Conservation (phyloP, 768 basidiomycete genomes). For the Pleurotus cornucopiae region DNA sequence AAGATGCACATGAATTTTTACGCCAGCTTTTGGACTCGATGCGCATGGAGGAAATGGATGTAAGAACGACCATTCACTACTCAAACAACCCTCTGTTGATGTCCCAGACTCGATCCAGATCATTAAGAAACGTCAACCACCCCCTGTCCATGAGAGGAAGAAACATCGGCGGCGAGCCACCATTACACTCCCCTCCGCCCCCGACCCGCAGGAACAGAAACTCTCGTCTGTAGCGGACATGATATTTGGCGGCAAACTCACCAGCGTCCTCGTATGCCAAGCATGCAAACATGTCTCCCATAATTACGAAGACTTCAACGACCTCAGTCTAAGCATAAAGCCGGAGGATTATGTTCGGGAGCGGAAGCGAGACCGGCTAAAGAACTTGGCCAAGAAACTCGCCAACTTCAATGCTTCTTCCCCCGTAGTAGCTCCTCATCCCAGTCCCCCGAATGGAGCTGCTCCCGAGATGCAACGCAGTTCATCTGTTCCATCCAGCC, state of each 20-base stretch:
- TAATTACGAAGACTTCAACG: constrained; percentile 91
- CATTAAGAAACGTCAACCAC: constrained; percentile 71
- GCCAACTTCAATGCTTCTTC: constrained; percentile 28
- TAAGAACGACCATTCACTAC: constrained; percentile 27
- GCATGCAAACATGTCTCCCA: constrained; percentile 91
- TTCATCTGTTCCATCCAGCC: constrained; percentile 54
- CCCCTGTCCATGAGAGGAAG: constrained; percentile 30
- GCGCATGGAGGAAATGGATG: constrained; percentile 93
- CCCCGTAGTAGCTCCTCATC: constrained; percentile 13
- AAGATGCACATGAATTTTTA: constrained; percentile 93
- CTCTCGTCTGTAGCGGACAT: constrained; percentile 79
- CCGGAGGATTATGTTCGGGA: constrained; percentile 72
- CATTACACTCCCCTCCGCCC: constrained; percentile 7
- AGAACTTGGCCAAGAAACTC: constrained; percentile 66
- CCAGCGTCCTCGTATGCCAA: constrained; percentile 91
- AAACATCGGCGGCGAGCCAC: constrained; percentile 29
- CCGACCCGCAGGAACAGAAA: constrained; percentile 35
- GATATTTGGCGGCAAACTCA: constrained; percentile 85
- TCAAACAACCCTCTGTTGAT: neutral
- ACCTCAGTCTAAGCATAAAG: constrained; percentile 87
- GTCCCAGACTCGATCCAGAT: constrained; percentile 39
- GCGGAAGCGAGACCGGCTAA: constrained; percentile 75
- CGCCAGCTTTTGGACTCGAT: constrained; percentile 87
- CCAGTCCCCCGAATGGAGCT: neutral
- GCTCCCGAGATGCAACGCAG: constrained; percentile 38